phyloP scores from a whole-genome alignment of 345 rosid genomes.

The Fremontodendron californicum region DNA sequence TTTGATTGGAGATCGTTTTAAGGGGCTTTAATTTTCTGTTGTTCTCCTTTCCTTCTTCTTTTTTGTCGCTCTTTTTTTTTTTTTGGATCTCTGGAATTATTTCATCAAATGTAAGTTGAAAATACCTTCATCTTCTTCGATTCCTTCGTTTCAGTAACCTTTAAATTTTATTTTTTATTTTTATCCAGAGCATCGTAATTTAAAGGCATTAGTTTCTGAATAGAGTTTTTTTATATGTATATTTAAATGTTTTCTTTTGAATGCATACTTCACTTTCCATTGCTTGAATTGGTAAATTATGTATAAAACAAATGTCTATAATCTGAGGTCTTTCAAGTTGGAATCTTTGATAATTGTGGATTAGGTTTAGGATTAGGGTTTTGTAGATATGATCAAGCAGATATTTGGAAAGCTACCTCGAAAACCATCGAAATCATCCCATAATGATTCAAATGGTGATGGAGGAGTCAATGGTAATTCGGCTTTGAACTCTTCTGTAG shows the following conservation, averaged over 20 bases:
- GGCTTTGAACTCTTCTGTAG: constrained; percentile 31
- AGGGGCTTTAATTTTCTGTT: constrained; percentile 1
- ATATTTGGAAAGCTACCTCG: constrained; percentile 68
- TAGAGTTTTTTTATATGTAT: neutral
- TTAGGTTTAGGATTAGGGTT: too few species aligned
- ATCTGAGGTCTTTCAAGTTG: too few species aligned
- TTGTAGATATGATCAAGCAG: constrained; percentile 63
- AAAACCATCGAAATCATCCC: constrained; percentile 59
- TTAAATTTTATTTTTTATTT: too few species aligned
- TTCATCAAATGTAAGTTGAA: constrained; percentile 27
- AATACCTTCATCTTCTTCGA: constrained; percentile 9
- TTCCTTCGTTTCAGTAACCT: neutral
- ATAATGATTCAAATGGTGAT: too few species aligned
- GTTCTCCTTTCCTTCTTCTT: constrained; percentile 14
- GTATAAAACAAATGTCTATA: constrained; percentile 8
- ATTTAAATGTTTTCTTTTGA: neutral
- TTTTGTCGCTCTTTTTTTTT: constrained; percentile 7
- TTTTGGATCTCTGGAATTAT: constrained; percentile 23
- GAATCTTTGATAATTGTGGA: constrained; percentile 17
- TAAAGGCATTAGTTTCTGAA: neutral
- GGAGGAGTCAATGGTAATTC: constrained; percentile 35
- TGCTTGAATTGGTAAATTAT: constrained; percentile 1
- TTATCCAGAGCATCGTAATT: neutral
- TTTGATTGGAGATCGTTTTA: constrained; percentile 14
- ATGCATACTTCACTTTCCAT: neutral